A percentile compares a stretch with the other conserved stretches of the same genome.
These are phyloP conservation scores for Starmerella lactis-condensi DNA, from an alignment of 805 yeast species.

Conservation along the genomic window DNA sequence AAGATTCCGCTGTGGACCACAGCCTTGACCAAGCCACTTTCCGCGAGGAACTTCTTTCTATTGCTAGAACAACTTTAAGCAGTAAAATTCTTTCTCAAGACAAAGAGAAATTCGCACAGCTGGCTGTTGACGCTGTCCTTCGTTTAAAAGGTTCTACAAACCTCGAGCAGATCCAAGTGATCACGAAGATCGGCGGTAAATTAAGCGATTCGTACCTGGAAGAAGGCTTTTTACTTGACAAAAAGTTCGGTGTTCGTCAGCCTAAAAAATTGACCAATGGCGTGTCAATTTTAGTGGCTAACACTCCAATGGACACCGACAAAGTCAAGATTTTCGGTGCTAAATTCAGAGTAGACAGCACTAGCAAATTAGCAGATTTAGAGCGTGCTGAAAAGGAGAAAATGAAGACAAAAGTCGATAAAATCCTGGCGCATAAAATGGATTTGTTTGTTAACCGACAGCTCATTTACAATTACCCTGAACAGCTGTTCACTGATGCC, in stretches of 20 bases:
- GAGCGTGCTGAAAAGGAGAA: slow-evolving; percentile 87
- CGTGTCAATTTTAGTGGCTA: slow-evolving; percentile 78
- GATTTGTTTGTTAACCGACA: slow-evolving; percentile 90
- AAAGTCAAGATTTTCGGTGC: slow-evolving; percentile 97
- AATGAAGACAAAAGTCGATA: slow-evolving; percentile 77
- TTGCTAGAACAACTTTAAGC: slow-evolving; percentile 84
- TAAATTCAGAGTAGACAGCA: slow-evolving; percentile 87
- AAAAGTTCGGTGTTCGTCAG: slow-evolving; percentile 85
- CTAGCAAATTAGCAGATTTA: slow-evolving; percentile 80
- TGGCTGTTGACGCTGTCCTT: slow-evolving; percentile 87
- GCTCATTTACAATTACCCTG: slow-evolving; percentile 94
- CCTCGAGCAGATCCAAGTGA: slow-evolving; percentile 79
- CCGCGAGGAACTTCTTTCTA: slow-evolving; percentile 59
- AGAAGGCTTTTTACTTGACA: slow-evolving; percentile 85
- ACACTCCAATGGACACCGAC: slow-evolving; percentile 86
- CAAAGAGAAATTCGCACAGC: slow-evolving; percentile 67
- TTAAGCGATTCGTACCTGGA: slow-evolving; percentile 81
- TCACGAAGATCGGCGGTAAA: slow-evolving; percentile 85
- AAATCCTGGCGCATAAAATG: slow-evolving; percentile 70
- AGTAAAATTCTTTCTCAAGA: slow-evolving; percentile 92
- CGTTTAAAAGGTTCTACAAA: slow-evolving; percentile 74
- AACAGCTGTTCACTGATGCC: slow-evolving; percentile 76
- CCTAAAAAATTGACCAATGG: slow-evolving; percentile 58
- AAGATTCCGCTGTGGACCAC: slow-evolving; percentile 57
- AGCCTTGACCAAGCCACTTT: slow-evolving; percentile 38